These are phyloP conservation scores for Zizania palustris DNA, from an alignment of 202 grass and related monocot genomes.

Conservation along the genomic window DNA sequence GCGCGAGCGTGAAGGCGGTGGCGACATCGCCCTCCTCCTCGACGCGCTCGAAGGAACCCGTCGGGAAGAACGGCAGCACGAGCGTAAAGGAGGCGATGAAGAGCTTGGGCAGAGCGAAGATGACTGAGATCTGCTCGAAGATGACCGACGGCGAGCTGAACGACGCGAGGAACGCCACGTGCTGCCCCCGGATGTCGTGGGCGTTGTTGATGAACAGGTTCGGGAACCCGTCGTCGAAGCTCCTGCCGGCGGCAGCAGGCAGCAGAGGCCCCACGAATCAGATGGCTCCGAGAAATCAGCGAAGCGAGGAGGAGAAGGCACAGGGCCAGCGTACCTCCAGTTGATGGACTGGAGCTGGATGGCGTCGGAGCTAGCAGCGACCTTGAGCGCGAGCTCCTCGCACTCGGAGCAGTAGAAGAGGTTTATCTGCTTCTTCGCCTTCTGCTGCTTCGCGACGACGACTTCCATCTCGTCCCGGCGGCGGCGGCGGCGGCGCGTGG, in stretches of 20 bases:
- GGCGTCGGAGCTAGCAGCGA: constrained; percentile 62
- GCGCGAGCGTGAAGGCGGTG: constrained; percentile 90
- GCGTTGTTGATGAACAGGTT: constrained; percentile 91
- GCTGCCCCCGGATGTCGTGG: constrained; percentile 73
- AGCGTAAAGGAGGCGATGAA: constrained; percentile 91
- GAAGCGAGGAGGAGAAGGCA: background rate
- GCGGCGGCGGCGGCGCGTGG: background rate
- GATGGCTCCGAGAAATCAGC: background rate
- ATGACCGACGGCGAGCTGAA: constrained; percentile 83
- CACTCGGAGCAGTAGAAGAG: constrained; percentile 91
- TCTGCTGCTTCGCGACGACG: constrained; percentile 46
- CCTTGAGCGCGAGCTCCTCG: constrained; percentile 73
- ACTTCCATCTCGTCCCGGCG: constrained; percentile 39
- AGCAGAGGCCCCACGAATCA: background rate
- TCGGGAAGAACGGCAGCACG: constrained; percentile 95
- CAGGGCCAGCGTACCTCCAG: constrained; percentile 58
- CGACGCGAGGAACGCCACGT: constrained; percentile 87
- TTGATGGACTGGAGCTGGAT: constrained; percentile 83
- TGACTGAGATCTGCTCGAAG: constrained; percentile 96
- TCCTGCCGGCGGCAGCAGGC: constrained; percentile 42
- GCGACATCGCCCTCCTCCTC: constrained; percentile 98
- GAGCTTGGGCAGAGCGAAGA: constrained; percentile 87
- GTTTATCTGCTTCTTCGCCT: constrained; percentile 70
- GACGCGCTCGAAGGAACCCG: constrained; percentile 86
- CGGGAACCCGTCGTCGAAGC: constrained; percentile 78